Conservation (phyloP, 163 green algal genomes). For the Scenedesmus sp. region DNA sequence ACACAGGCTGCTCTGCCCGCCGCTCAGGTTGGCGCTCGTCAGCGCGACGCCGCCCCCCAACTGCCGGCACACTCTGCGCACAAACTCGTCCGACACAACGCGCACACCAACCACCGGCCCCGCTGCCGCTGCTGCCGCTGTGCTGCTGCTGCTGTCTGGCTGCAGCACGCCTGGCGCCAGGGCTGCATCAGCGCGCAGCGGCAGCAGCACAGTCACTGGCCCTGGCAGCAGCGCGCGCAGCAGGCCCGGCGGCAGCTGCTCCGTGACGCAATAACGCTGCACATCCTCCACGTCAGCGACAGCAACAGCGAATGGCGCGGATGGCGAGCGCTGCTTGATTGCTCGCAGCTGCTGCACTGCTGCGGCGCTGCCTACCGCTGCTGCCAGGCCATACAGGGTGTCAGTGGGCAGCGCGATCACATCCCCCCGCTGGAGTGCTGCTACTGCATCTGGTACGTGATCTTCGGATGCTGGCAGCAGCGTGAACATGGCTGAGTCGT, state of each 20-base stretch:
- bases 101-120: conserved; percentile 65
- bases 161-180: conserved; percentile 60
- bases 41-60: conserved; percentile 76
- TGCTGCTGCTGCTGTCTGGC: conserved; percentile 55
- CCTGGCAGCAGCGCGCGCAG: conserved; percentile 83
- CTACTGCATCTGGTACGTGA: conserved; percentile 13
- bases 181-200: conserved; percentile 50
- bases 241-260: conserved; percentile 74
- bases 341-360: conserved; percentile 74
- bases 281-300: conserved; percentile 67
- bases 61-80: conserved; percentile 65
- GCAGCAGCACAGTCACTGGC: conserved; percentile 82
- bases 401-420: conserved; percentile 81
- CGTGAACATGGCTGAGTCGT: conserved; percentile 16
- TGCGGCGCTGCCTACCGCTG: conserved; percentile 55
- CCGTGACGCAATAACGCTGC: conserved; percentile 51
- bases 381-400: conserved; percentile 83
- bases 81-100: conserved; percentile 78
- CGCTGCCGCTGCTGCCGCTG: conserved; percentile 54
- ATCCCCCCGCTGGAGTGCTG: background rate
- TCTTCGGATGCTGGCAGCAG: conserved; percentile 41
- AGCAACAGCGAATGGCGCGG: conserved; percentile 62
- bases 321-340: conserved; percentile 70
- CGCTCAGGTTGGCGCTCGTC: conserved; percentile 84
- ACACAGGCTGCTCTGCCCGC: conserved; percentile 59